Evolutionary conservation across 176 grass and related monocot genomes (phyloP).

Genomic region (Eragrostis nindensis): DNA sequence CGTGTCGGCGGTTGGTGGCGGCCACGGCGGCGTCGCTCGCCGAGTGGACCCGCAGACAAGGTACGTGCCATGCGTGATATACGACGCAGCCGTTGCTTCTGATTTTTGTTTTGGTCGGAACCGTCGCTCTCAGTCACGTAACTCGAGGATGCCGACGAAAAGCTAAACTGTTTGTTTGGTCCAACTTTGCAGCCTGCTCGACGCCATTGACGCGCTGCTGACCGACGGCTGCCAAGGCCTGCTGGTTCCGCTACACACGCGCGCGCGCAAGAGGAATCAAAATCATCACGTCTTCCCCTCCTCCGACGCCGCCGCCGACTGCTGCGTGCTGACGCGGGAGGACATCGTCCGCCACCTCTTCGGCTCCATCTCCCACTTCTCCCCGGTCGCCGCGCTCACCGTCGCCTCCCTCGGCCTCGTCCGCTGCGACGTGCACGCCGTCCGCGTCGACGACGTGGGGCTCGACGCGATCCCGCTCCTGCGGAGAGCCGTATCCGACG

Average conservation of each 20-base stretch:
- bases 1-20: conserved; percentile 26
- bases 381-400: conserved; percentile 48
- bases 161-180: background rate
- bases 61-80: conserved; percentile 30
- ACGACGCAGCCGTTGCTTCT: background rate
- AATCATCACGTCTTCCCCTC: background rate
- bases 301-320: background rate
- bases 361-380: conserved; percentile 67
- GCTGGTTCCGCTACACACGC: conserved; percentile 47
- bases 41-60: conserved; percentile 55
- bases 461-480: conserved; percentile 57
- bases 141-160: background rate
- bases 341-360: conserved; percentile 91
- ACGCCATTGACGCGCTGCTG: conserved; percentile 70
- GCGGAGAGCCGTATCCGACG: conserved; percentile 33
- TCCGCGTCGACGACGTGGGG: conserved; percentile 55
- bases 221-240: conserved; percentile 51
- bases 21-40: conserved; percentile 38
- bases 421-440: conserved; percentile 40
- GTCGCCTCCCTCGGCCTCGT: conserved; percentile 67
- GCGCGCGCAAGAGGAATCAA: conserved; percentile 41
- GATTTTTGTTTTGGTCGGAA: conserved; percentile 17
- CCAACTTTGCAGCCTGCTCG: conserved; percentile 64
- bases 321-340: conserved; percentile 71
- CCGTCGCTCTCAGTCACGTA: background rate